Base-by-base conservation (phyloP, 179 eudicot genomes). In the Gypsophila paniculata region DNA sequence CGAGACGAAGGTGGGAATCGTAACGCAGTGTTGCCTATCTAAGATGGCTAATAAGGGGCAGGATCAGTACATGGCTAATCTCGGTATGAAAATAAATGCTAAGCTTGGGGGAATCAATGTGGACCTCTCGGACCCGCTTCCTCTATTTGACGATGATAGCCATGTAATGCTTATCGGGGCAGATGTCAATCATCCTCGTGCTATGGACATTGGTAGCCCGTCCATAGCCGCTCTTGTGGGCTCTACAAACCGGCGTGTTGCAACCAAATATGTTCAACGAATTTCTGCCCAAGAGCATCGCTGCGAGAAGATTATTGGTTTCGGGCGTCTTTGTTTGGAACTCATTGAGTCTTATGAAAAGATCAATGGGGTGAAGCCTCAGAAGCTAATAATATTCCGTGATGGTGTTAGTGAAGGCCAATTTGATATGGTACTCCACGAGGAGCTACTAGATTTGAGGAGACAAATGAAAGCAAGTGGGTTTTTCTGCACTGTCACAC, bases 361-460 rank as follows among this genome's bases (percentile, higher is more conserved):
- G 19, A 19, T 80, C 2, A 90, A 88, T 68, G 78, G 78, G 1
- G 80, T 72, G 17, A 83, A 73, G 76, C 96, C 93, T 8, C 53
- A 62, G 6, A 88, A 85, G 44, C 86, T 90, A 25, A 75, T 90
- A 29, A 72, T 88, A 10, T 90, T 90, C 58, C 89, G 96, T 0
- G 96, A 88, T 68, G 96, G 96, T 55, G 96, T 90, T 2, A 88
- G 96, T 59, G 92, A 90, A 44, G 86, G 86, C 6, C 90, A 90
- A 44, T 86, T 88, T 46, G 89, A 82, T 21, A 90, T 88, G 96
- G 92, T 84, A 34, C 85, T 88, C n/a, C 84, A 81, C 21, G 78
- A 79, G 59, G 92, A 88, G 86, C 76, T 90, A n/a, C 32, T 59
- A 5, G 90, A 84, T 74, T 54, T 88, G 44, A 81, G 70, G 72